Conservation (phyloP, 2,329 filamentous ascomycete genomes). For the Metarhizium anisopliae region DNA sequence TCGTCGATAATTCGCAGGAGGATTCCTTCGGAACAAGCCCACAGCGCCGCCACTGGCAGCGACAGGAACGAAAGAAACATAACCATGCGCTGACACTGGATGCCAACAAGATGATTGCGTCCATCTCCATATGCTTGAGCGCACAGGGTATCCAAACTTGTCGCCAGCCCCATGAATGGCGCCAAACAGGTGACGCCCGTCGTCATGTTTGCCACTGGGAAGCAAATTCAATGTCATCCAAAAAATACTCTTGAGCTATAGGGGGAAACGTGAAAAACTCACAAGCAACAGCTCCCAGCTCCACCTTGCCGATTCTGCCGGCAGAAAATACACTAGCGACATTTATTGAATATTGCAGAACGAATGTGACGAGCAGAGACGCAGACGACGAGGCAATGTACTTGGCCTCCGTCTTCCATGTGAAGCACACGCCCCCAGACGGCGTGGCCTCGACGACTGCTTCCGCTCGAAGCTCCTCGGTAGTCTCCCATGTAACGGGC, state of each 20-base stretch:
- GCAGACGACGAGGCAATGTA: constrained; percentile 61
- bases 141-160: constrained; percentile 81
- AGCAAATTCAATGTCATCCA: not conserved
- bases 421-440: constrained; percentile 21
- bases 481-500: no score
- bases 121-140: constrained; percentile 87
- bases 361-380: constrained; percentile 58
- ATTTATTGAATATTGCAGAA: constrained; percentile 71
- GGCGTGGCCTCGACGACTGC: no score
- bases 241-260: not conserved
- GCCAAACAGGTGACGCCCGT: constrained; percentile 69
- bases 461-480: no score
- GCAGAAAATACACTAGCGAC: constrained; percentile 68
- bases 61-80: constrained; percentile 63
- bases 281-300: constrained; percentile 29
- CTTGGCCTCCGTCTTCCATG: constrained; percentile 78
- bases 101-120: constrained; percentile 71
- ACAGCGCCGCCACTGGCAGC: constrained; percentile 60
- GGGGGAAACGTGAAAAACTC: constrained; percentile 4
- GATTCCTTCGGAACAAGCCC: constrained; percentile 57
- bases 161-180: constrained; percentile 70
- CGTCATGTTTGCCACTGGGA: constrained; percentile 52
- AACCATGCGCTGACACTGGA: constrained; percentile 74
- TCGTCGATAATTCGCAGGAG: constrained; percentile 32
- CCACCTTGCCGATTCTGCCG: constrained; percentile 59